phyloP scores from a whole-genome alignment of 1,284 basidiomycete species.

The Agaricales sp. region DNA sequence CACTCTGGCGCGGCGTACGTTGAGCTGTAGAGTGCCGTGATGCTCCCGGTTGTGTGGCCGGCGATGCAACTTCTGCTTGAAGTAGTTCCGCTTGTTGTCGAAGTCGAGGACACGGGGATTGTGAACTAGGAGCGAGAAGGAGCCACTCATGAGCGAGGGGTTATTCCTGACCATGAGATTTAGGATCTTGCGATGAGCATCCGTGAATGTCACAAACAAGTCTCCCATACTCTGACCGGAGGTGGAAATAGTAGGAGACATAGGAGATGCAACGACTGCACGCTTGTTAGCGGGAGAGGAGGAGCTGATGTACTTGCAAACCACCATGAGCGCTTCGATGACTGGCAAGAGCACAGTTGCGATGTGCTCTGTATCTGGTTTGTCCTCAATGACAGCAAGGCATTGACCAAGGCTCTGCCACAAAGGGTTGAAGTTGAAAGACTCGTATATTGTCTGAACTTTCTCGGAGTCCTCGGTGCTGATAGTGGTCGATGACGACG shows the following conservation, averaged over 20 bases:
- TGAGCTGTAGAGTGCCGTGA: conserved; percentile 80
- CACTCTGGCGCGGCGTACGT: conserved; percentile 86
- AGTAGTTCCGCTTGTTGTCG: conserved; percentile 99
- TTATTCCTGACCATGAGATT: conserved; percentile 98
- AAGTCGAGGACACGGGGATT: conserved; percentile 98
- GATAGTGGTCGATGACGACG: conserved; percentile 26
- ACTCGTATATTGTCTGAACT: conserved; percentile 78
- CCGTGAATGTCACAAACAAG: conserved; percentile 90
- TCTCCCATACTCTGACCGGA: conserved; percentile 65
- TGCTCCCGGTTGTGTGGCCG: conserved; percentile 75
- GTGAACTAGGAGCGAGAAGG: conserved; percentile 92
- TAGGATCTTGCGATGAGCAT: conserved; percentile 88
- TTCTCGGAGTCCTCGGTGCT: conserved; percentile 61
- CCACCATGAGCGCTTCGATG: conserved; percentile 95
- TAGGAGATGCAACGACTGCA: conserved; percentile 50
- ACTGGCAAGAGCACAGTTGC: conserved; percentile 85
- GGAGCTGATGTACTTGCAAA: conserved; percentile 87
- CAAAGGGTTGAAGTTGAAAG: conserved; percentile 77
- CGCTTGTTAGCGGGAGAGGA: conserved; percentile 35
- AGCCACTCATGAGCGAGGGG: conserved; percentile 95
- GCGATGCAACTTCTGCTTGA: conserved; percentile 92
- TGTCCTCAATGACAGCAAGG: conserved; percentile 72
- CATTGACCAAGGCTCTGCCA: conserved; percentile 86
- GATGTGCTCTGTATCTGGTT: conserved; percentile 75
- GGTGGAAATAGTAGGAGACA: conserved; percentile 50